Conservation (phyloP, 768 basidiomycete genomes). For the Xanthoconium purpureum region DNA sequence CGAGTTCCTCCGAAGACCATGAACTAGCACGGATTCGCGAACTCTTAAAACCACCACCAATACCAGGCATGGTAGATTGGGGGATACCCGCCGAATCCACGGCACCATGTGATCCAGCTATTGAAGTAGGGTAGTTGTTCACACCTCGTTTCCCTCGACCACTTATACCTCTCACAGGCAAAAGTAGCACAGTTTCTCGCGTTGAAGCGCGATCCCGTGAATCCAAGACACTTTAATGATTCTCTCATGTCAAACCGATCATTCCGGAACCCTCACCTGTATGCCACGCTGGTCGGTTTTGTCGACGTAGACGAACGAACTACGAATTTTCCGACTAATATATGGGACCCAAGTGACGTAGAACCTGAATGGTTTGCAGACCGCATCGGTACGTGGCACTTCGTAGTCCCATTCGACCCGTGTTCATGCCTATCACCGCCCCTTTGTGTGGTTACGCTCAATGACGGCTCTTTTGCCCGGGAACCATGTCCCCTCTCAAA, state of each 20-base stretch:
- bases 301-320: constrained; percentile 85
- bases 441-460: constrained; percentile 4
- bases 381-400: constrained; percentile 61
- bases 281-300: constrained; percentile 92
- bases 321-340: constrained; percentile 70
- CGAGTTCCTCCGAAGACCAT: constrained; percentile 31
- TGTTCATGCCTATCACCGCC: constrained; percentile 26
- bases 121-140: constrained; percentile 45
- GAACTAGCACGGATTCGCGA: constrained; percentile 54
- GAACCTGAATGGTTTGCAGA: constrained; percentile 72
- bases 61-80: constrained; percentile 67
- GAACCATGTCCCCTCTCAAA: constrained; percentile 31
- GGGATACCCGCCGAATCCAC: constrained; percentile 65
- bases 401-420: constrained; percentile 14
- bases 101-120: constrained; percentile 56
- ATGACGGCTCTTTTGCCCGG: not conserved
- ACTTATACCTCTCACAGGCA: constrained; percentile 42
- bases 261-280: constrained; percentile 96
- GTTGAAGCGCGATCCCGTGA: constrained; percentile 58
- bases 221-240: constrained; percentile 92
- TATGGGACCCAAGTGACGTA: constrained; percentile 73
- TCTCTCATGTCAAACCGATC: constrained; percentile 89
- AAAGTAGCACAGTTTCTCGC: constrained; percentile 78
- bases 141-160: not conserved
- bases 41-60: constrained; percentile 59